These are phyloP conservation scores for Tricholoma saponaceum DNA, from an alignment of 768 basidiomycete species.

Conservation along the genomic window DNA sequence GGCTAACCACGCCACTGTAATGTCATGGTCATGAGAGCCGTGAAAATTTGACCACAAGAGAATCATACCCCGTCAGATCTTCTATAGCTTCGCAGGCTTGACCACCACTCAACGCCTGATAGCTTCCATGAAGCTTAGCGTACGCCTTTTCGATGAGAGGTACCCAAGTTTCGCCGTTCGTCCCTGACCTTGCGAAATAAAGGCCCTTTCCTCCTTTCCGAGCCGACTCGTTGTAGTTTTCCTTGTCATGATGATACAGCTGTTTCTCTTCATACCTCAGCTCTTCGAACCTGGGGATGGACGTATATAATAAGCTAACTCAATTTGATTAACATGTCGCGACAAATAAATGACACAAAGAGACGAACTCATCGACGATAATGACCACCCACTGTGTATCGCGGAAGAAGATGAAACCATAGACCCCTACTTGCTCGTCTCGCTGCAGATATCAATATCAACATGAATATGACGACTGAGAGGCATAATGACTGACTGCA, in stretches of 20 bases:
- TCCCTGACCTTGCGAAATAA: too few relatives aligned
- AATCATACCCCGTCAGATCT: slow-evolving; percentile 49
- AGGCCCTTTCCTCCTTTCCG: too few relatives aligned
- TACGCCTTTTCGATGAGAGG: slow-evolving; percentile 63
- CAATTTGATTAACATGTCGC: not conserved
- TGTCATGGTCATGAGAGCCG: not conserved
- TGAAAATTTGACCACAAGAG: not conserved
- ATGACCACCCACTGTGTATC: slow-evolving; percentile 49
- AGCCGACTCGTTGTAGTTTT: too few relatives aligned
- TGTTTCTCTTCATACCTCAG: slow-evolving; percentile 34
- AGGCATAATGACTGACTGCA: slow-evolving; percentile 28
- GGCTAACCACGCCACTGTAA: slow-evolving; percentile 19
- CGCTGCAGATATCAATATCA: slow-evolving; percentile 24
- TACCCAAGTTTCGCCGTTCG: too few relatives aligned
- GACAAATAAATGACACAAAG: slow-evolving; percentile 15
- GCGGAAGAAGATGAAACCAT: slow-evolving; percentile 54
- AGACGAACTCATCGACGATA: slow-evolving; percentile 52
- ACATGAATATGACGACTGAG: not conserved
- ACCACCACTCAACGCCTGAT: slow-evolving; percentile 38
- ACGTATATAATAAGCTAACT: slow-evolving; percentile 42
- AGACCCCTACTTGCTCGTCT: slow-evolving; percentile 49
- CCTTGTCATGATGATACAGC: too few relatives aligned
- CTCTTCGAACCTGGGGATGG: slow-evolving; percentile 49
- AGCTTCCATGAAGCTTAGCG: slow-evolving; percentile 53
- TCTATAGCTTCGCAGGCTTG: slow-evolving; percentile 48